A percentile compares a stretch with the other conserved stretches of the same genome.
phyloP scores from a whole-genome alignment of 768 basidiomycete genomes.

The Clitopilus hobsonii region DNA sequence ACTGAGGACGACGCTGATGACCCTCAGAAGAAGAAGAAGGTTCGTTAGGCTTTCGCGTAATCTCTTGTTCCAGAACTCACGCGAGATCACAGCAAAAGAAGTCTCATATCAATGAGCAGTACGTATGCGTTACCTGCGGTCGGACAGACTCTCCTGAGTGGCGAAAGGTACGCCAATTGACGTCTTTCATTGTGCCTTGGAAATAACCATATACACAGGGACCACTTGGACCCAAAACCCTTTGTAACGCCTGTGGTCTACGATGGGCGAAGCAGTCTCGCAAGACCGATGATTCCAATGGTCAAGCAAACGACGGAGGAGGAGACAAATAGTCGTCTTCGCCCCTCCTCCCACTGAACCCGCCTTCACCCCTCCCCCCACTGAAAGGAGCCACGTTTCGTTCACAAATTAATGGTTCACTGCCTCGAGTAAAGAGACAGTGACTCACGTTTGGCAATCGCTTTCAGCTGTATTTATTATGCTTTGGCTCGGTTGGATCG shows the following conservation, averaged over 20 bases:
- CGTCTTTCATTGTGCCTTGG: neutral
- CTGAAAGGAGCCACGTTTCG: too few relatives aligned
- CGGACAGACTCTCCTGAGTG: slow-evolving; percentile 96
- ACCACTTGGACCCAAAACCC: slow-evolving; percentile 92
- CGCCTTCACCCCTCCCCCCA: too few relatives aligned
- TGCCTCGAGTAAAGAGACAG: too few relatives aligned
- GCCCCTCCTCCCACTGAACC: too few relatives aligned
- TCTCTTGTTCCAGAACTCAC: neutral
- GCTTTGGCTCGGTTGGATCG: neutral
- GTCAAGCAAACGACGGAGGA: slow-evolving; percentile 11
- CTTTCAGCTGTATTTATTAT: neutral
- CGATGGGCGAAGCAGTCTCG: slow-evolving; percentile 80
- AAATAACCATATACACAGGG: slow-evolving; percentile 44
- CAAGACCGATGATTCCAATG: slow-evolving; percentile 29
- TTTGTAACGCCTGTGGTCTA: slow-evolving; percentile 95
- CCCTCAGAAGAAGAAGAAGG: slow-evolving; percentile 61
- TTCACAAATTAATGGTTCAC: too few relatives aligned
- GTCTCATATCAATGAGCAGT: slow-evolving; percentile 50
- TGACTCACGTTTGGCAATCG: neutral
- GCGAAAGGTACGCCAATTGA: slow-evolving; percentile 67
- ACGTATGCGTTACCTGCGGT: slow-evolving; percentile 91
- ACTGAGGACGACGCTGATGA: slow-evolving; percentile 43
- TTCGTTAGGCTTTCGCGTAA: slow-evolving; percentile 15
- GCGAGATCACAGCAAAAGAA: slow-evolving; percentile 37
- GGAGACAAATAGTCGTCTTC: neutral